phyloP scores from a whole-genome alignment of 164 flowering plant species.

The Amborella trichopoda region DNA sequence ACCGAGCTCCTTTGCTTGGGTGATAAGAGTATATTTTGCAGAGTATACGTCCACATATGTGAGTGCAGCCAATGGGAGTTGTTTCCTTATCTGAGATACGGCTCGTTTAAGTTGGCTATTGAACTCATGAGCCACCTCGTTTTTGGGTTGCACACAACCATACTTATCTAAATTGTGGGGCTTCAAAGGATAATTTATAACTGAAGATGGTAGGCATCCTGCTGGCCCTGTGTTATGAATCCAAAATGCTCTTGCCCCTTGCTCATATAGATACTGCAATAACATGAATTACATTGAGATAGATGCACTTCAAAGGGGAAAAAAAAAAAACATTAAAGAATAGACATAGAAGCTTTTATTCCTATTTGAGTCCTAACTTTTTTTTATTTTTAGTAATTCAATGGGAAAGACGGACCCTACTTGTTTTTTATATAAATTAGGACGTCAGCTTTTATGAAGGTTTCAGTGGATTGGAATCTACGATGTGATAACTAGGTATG shows the following conservation, averaged over 20 bases:
- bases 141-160: slow-evolving; percentile 36
- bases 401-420: no score
- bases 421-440: no score
- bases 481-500: no score
- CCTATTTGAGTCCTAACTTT: no score
- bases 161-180: slow-evolving; percentile 22
- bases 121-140: slow-evolving; percentile 33
- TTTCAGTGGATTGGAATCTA: no score
- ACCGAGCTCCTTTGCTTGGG: slow-evolving; percentile 30
- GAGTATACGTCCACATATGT: slow-evolving; percentile 48
- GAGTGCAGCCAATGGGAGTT: slow-evolving; percentile 28
- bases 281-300: no score
- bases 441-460: no score
- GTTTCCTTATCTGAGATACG: slow-evolving; percentile 22
- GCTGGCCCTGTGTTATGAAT: slow-evolving; percentile 72
- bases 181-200: slow-evolving; percentile 17
- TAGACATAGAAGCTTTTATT: no score
- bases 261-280: slow-evolving; percentile 36
- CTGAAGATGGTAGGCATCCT: slow-evolving; percentile 53
- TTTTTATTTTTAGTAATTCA: no score
- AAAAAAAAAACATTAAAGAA: no score
- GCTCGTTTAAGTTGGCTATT: slow-evolving; percentile 25
- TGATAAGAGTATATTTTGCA: slow-evolving; percentile 34
- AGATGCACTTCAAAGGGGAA: no score
- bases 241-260: slow-evolving; percentile 67